These are phyloP conservation scores for Ligustrum vulgare DNA, from an alignment of 257 asterid genomes.

Conservation along the genomic window DNA sequence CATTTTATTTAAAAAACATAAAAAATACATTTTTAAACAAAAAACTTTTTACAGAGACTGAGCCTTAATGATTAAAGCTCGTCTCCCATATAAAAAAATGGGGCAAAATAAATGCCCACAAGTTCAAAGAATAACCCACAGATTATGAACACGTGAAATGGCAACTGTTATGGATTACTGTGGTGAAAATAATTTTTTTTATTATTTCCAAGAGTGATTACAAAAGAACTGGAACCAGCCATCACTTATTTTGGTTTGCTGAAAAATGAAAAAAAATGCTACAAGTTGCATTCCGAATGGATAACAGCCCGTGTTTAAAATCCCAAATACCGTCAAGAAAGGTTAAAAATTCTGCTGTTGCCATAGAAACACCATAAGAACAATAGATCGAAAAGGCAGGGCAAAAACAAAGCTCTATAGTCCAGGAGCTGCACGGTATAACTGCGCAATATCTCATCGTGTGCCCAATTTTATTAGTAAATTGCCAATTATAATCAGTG, in stretches of 20 bases:
- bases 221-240: slow-evolving; percentile 19
- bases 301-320: slow-evolving; percentile 24
- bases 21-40: too few species aligned
- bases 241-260: slow-evolving; percentile 34
- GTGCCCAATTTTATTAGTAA: slow-evolving; percentile 47
- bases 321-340: slow-evolving; percentile 20
- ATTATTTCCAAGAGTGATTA: background rate
- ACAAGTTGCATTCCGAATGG: slow-evolving; percentile 34
- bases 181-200: too few species aligned
- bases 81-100: too few species aligned
- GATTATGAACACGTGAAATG: too few species aligned
- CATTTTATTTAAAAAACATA: too few species aligned
- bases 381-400: slow-evolving; percentile 24
- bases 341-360: slow-evolving; percentile 31
- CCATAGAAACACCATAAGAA: slow-evolving; percentile 37
- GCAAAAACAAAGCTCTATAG: slow-evolving; percentile 36
- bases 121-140: too few species aligned
- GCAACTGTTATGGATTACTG: too few species aligned
- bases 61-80: too few species aligned
- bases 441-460: slow-evolving; percentile 32
- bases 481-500: slow-evolving; percentile 43
- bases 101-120: too few species aligned
- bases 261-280: background rate
- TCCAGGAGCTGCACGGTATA: slow-evolving; percentile 29
- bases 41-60: too few species aligned